Conservation (phyloP, 176 grass and related monocot species). For the Bolboschoenus planiculmis region DNA sequence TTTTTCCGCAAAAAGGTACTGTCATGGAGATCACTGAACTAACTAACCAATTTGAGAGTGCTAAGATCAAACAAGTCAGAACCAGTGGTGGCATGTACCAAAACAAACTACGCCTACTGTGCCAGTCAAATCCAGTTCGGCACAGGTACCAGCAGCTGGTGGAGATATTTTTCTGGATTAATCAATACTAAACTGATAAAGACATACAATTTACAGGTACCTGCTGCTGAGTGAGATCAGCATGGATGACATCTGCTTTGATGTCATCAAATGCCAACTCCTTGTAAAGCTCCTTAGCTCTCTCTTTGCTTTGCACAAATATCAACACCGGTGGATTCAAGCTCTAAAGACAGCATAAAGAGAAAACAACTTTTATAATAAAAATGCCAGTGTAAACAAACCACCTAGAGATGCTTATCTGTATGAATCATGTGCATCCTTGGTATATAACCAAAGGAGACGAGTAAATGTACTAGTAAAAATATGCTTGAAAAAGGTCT, state of each 20-base stretch:
- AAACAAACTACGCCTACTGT: neutral
- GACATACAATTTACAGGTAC: slow-evolving; percentile 26
- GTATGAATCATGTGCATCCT: neutral
- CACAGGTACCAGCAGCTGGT: neutral
- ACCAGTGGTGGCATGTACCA: neutral
- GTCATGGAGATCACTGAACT: neutral
- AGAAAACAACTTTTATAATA: slow-evolving; percentile 3
- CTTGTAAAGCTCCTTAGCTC: slow-evolving; percentile 95
- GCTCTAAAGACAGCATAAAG: slow-evolving; percentile 35
- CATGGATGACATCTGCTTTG: slow-evolving; percentile 80
- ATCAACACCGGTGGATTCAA: slow-evolving; percentile 82
- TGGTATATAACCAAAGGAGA: neutral
- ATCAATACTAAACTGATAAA: neutral
- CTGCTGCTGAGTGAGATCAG: slow-evolving; percentile 85
- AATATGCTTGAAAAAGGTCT: neutral
- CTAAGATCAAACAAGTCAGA: neutral
- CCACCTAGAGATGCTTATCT: neutral
- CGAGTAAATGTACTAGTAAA: neutral
- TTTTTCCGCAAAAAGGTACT: neutral
- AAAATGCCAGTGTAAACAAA: neutral
- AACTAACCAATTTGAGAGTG: neutral
- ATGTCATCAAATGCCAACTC: slow-evolving; percentile 83
- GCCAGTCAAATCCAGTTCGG: neutral
- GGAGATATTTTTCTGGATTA: neutral
- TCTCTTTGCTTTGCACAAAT: slow-evolving; percentile 99